These are phyloP conservation scores for Epichloe scottii DNA, from an alignment of 2,329 filamentous ascomycete species.

Conservation along the genomic window DNA sequence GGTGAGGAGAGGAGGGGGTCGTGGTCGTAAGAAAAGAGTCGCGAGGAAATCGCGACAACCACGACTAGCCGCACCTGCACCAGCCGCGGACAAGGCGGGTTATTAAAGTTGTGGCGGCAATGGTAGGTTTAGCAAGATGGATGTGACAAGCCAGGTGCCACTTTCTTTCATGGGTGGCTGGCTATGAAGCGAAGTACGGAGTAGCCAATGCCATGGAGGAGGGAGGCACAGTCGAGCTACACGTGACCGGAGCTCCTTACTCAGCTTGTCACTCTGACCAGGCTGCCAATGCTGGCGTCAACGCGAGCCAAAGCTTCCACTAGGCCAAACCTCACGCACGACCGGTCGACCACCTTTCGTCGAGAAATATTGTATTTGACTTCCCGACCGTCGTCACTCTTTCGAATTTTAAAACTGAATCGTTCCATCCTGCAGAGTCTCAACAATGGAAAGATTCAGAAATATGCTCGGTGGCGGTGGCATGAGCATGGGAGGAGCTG, in stretches of 20 bases:
- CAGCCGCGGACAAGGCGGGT: constrained; percentile 11
- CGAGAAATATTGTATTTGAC: not conserved
- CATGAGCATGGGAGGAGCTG: constrained; percentile 45
- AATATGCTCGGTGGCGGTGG: constrained; percentile 71
- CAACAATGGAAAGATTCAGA: constrained; percentile 79
- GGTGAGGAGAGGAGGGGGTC: not conserved
- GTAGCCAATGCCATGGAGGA: not conserved
- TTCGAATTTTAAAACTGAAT: not conserved
- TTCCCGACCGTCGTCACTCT: not conserved
- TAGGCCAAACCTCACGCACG: not conserved
- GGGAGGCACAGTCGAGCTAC: not conserved
- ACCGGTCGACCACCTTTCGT: not conserved
- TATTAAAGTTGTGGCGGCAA: constrained; percentile 19
- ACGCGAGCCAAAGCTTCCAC: constrained; percentile 3
- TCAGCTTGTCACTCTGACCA: constrained; percentile 7
- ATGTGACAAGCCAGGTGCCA: not conserved
- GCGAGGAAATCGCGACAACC: constrained; percentile 2
- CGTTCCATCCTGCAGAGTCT: not conserved
- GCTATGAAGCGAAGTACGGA: not conserved
- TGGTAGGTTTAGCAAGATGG: not conserved
- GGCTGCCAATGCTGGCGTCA: constrained; percentile 8
- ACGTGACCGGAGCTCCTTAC: constrained; percentile 11
- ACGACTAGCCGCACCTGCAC: not conserved
- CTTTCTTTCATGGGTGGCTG: not conserved
- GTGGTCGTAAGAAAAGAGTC: not conserved